Evolutionary conservation across 345 rosid genomes (phyloP).

Genomic region (Balakata baccata): DNA sequence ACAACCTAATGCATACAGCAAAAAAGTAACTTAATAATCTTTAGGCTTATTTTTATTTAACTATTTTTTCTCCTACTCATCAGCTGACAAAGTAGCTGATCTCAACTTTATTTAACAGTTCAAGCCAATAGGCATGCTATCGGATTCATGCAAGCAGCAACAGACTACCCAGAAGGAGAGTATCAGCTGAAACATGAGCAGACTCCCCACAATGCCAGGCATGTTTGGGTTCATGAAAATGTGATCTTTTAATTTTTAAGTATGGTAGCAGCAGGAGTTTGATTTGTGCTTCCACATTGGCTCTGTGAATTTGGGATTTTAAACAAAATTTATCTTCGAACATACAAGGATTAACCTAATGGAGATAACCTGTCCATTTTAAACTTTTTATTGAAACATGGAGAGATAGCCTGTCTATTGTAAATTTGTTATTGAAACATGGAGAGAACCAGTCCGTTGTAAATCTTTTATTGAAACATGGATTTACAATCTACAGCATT

Average conservation of each 20-base stretch:
- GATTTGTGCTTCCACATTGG: background rate
- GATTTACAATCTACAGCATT: background rate
- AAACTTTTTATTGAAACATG: background rate
- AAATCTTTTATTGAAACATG: background rate
- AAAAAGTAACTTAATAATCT: constrained; percentile 9
- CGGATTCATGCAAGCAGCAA: background rate
- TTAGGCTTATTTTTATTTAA: background rate
- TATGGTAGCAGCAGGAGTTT: background rate
- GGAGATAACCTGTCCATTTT: background rate
- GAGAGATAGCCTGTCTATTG: background rate
- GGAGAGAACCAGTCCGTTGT: background rate
- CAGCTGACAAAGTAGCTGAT: constrained; percentile 1
- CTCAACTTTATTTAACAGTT: background rate
- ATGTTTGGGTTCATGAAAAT: background rate
- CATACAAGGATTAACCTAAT: background rate
- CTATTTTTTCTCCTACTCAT: background rate
- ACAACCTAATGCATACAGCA: constrained; percentile 41
- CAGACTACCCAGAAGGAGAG: background rate
- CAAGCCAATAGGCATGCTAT: background rate
- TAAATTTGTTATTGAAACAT: no score
- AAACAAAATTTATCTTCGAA: background rate
- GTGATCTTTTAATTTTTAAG: background rate
- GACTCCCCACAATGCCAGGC: background rate
- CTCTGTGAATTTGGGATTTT: background rate
- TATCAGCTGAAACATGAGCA: background rate